Evolutionary conservation across 2,329 filamentous ascomycete species (phyloP), one percentile per base, ranked within the genome.

Genomic region (Reticulascus tulasneorum): DNA sequence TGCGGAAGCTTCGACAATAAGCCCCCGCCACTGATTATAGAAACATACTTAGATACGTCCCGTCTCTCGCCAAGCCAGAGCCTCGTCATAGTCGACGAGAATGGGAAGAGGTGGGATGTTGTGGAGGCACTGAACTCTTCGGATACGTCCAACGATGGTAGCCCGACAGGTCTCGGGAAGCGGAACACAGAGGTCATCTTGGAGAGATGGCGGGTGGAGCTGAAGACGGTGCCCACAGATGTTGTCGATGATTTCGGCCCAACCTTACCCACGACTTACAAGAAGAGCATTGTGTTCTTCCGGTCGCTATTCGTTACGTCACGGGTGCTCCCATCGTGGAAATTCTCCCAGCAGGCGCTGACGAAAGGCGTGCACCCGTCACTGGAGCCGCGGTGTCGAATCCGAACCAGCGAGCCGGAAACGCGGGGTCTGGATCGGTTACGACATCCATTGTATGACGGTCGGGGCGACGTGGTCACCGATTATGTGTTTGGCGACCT

Each of bases 201-300:
- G 45, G 93, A 98, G 64, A 77, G 91, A 49, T 98, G 93, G 93
- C 83, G 74, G 38, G 76, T 98, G 46, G 84, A 93, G 55, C 71
- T 97, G 38, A 86, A 86, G 54, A 77, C 78, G 48, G 64, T 66
- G 39, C 60, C 70, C 38, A 56, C 69, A 56, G 56, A 72, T 47
- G 52, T 59, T 21, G 50, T 57, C 12, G 69, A 76, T 30, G 77
- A 77, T 55, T 86, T 82, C 55, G 76, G 75, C 7, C 68, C 69
- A 9, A 70, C 67, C 21, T 67, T 97, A 33, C 89, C 93, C 11
- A 91, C 87, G 34, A 82, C 95, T 40, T 98, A 98, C 73, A 98
- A 98, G 66, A 93, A 94, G 64, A 88, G 86, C 51, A 94, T 98
- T 46, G 85, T 97, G 48, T 80, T 96, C 50, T 96, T 97, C 63